These are phyloP conservation scores for Diaporthe sp. DNA, from an alignment of 2,329 filamentous ascomycete genomes.

Conservation along the genomic window DNA sequence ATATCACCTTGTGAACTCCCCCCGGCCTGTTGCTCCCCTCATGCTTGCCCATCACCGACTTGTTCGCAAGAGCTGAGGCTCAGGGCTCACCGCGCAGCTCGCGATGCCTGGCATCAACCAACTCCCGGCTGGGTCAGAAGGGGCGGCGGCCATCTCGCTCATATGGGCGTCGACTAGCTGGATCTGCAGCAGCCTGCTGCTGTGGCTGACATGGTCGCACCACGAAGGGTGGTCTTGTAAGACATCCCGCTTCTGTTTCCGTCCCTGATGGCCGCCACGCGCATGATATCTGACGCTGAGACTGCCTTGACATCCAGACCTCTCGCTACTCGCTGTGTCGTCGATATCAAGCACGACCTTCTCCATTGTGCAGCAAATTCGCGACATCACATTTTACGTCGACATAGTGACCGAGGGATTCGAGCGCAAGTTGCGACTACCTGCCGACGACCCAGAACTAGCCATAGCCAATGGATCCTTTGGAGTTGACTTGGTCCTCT, in stretches of 20 bases:
- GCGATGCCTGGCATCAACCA: conserved; percentile 41
- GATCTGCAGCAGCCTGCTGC: conserved; percentile 40
- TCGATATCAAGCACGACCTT: conserved; percentile 44
- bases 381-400: conserved; percentile 43
- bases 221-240: conserved; percentile 46
- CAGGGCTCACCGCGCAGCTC: conserved; percentile 13
- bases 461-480: conserved; percentile 45
- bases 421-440: conserved; percentile 41
- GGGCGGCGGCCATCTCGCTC: conserved; percentile 37
- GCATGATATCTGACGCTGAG: neutral
- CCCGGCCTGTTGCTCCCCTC: neutral
- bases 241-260: conserved; percentile 4
- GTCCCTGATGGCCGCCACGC: neutral
- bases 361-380: conserved; percentile 46
- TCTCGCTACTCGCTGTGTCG: conserved; percentile 44
- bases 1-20: neutral
- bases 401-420: conserved; percentile 42
- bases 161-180: conserved; percentile 36
- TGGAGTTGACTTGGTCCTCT: conserved; percentile 45
- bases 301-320: conserved; percentile 39
- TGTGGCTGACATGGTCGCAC: conserved; percentile 47
- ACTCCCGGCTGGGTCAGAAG: conserved; percentile 39
- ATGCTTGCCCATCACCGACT: neutral
- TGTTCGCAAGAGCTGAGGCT: conserved; percentile 28
- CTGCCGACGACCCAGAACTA: conserved; percentile 42